Percentiles rank a stretch among this genome's conserved stretches.
These are phyloP conservation scores for Nelumbo lutea DNA, from an alignment of 164 flowering plant genomes.

Conservation along the genomic window DNA sequence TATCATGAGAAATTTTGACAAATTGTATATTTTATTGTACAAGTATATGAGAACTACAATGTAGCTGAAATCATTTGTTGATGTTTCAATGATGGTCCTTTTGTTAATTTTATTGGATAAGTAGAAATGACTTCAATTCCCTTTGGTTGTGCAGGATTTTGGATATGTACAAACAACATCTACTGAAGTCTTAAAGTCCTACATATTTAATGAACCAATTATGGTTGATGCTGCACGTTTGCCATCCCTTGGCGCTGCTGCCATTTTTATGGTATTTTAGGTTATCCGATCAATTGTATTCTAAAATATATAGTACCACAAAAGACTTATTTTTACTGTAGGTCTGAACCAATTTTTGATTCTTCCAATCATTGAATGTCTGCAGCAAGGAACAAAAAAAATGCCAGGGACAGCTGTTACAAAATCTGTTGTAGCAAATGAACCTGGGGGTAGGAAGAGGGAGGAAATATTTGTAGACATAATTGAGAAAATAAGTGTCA, in stretches of 20 bases:
- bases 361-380: constrained; percentile 12
- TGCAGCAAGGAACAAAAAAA: constrained; percentile 91
- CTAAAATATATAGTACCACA: not conserved
- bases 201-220: constrained; percentile 89
- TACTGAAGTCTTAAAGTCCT: constrained; percentile 89
- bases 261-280: constrained; percentile 71
- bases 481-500: constrained; percentile 87
- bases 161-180: constrained; percentile 96
- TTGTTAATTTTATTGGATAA: not conserved
- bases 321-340: not conserved
- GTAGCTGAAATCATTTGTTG: not conserved
- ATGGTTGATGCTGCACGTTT: constrained; percentile 70
- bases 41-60: too few species aligned
- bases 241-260: constrained; percentile 82
- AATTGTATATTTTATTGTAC: too few species aligned
- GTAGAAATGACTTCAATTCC: not conserved
- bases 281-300: not conserved
- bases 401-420: constrained; percentile 98
- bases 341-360: constrained; percentile 5
- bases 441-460: constrained; percentile 83
- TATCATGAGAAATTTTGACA: too few species aligned
- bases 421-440: constrained; percentile 93
- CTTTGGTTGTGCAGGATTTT: constrained; percentile 60
- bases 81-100: not conserved
- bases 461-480: constrained; percentile 96